These are phyloP conservation scores for Lathyrus tuberosus DNA, from an alignment of 306 rosid genomes.

Conservation along the genomic window DNA sequence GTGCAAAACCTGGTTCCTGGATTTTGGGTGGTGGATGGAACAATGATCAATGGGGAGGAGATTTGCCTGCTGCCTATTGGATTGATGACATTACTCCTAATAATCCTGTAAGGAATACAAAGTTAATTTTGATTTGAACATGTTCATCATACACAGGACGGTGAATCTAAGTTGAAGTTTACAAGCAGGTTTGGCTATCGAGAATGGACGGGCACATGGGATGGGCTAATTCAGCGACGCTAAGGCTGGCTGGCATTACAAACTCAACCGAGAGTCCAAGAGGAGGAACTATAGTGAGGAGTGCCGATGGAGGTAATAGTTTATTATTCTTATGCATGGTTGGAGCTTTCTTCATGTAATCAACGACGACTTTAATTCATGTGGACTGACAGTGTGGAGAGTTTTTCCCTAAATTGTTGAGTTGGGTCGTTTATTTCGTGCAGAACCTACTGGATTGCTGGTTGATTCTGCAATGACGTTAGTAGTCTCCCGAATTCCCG, in stretches of 20 bases:
- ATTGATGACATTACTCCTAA: slow-evolving; percentile 65
- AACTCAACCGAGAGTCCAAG: slow-evolving; percentile 61
- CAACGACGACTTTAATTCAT: background rate
- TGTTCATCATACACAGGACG: slow-evolving; percentile 17
- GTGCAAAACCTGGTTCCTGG: slow-evolving; percentile 73
- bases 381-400: background rate
- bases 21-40: slow-evolving; percentile 97
- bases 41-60: slow-evolving; percentile 90
- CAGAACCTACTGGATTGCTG: slow-evolving; percentile 83
- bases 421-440: slow-evolving; percentile 32
- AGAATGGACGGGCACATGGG: slow-evolving; percentile 90
- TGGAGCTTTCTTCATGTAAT: slow-evolving; percentile 11
- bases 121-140: slow-evolving; percentile 33
- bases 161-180: slow-evolving; percentile 36
- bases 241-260: slow-evolving; percentile 66
- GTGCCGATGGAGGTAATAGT: slow-evolving; percentile 59
- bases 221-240: slow-evolving; percentile 74
- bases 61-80: slow-evolving; percentile 77
- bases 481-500: slow-evolving; percentile 59
- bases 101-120: slow-evolving; percentile 70
- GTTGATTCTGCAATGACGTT: slow-evolving; percentile 71
- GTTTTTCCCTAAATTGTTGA: slow-evolving; percentile 11
- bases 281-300: slow-evolving; percentile 76
- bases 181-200: slow-evolving; percentile 71
- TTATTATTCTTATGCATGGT: slow-evolving; percentile 9